phyloP scores from a whole-genome alignment of 148 eudicot species.

The Camellia japonica region DNA sequence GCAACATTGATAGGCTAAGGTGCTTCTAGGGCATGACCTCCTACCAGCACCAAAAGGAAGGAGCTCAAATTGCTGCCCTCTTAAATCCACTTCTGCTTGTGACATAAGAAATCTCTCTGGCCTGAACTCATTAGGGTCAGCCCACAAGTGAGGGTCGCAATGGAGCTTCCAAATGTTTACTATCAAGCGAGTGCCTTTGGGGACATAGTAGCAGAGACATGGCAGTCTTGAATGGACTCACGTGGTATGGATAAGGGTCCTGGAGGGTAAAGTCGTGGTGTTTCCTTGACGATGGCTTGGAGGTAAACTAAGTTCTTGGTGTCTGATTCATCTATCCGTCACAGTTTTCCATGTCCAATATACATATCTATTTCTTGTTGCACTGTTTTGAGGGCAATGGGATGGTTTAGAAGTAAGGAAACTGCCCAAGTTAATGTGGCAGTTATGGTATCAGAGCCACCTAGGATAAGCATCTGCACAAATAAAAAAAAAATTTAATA shows the following conservation, averaged over 20 bases:
- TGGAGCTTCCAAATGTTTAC: background rate
- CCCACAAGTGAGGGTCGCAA: background rate
- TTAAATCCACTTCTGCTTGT: background rate
- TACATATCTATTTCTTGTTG: background rate
- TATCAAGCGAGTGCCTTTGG: conserved; percentile 3
- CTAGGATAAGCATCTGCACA: background rate
- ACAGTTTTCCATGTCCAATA: background rate
- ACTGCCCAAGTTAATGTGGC: conserved; percentile 6
- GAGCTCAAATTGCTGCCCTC: background rate
- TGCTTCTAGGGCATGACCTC: background rate
- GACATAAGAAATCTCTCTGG: background rate
- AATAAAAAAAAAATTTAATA: no score
- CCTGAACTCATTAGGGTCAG: background rate
- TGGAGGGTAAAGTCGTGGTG: background rate
- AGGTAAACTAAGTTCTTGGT: background rate
- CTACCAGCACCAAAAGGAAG: background rate
- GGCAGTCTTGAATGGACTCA: background rate
- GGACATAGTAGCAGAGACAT: background rate
- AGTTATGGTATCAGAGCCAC: conserved; percentile 3
- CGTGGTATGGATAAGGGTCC: background rate
- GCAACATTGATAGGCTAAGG: background rate
- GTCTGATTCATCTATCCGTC: conserved; percentile 8
- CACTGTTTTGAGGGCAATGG: background rate
- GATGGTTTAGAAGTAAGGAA: conserved; percentile 4
- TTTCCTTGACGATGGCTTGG: background rate